Evolutionary conservation across 1,284 basidiomycete genomes (phyloP), one percentile per base, ranked within the genome.

Genomic region (Mycena citricolor): DNA sequence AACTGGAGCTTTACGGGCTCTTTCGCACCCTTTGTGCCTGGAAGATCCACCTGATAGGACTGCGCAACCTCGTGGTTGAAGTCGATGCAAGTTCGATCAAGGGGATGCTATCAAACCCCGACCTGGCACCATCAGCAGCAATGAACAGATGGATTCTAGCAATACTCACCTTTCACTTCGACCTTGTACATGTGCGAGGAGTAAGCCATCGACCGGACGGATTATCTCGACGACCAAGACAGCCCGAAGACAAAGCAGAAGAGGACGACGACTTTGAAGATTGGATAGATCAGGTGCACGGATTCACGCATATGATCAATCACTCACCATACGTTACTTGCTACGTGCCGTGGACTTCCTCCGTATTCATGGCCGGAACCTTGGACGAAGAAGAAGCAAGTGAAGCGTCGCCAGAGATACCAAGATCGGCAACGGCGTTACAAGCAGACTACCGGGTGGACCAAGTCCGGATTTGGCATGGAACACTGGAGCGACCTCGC

Each of bases 71-170:
- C 6, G 42, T 52, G 1, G 56, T 71, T 0, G 66, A 71, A 47
- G 58, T 62, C 0, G 65, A 71, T 37, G 64, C 69, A 0, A 59
- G 58, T n/a, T 68, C 63, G 34, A 62, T 72, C 17, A 59, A 61
- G 31, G 68, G 67, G 0, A 71, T 71, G 68, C 36, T 70, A 1
- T 60, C 59, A 13, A 58, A 65, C 16, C 68, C 65, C 0, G 64
- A 66, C 32, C 45, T 69, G 4, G 60, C 62, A 6, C 67, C 68
- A 0, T 69, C 64, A 38, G 65, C 66, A 0, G 56, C 62, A 0
- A 65, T 71, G 10, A 70, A 70, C 34, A 39, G 63, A 8, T 73
- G 70, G 68, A 70, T 71, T 32, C 55, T 59, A 8, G 61, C 48
- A 1, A 67, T 70, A 8, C 34, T 66, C 1, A 47, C 67, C 10